phyloP scores from a whole-genome alignment of 1,139 yeast genomes.

The Yamadazyma epiphylla region DNA sequence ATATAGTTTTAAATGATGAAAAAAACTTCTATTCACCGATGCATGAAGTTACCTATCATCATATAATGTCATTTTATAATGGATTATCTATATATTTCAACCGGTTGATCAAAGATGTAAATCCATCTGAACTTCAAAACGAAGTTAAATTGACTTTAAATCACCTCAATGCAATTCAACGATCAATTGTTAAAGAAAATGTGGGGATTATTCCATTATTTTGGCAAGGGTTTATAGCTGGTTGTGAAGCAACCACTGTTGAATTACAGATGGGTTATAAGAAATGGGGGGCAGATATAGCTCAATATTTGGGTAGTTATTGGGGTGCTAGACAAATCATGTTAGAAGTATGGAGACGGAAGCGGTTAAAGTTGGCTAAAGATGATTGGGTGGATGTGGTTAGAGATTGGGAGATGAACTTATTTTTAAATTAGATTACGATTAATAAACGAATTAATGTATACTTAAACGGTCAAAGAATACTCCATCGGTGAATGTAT shows the following conservation, averaged over 20 bases:
- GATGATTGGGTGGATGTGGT: slow-evolving; percentile 80
- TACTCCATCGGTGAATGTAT: too few species aligned
- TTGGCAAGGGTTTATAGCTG: slow-evolving; percentile 91
- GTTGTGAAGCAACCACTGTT: slow-evolving; percentile 68
- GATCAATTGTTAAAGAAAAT: slow-evolving; percentile 48
- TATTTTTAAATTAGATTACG: slow-evolving; percentile 54
- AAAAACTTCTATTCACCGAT: slow-evolving; percentile 45
- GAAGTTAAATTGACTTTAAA: slow-evolving; percentile 59
- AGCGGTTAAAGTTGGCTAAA: slow-evolving; percentile 51
- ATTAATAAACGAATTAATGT: neutral
- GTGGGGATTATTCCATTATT: slow-evolving; percentile 71
- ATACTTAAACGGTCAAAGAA: too few species aligned
- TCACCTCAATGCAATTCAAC: slow-evolving; percentile 63
- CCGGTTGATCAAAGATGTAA: slow-evolving; percentile 56
- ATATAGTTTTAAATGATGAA: slow-evolving; percentile 14
- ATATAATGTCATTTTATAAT: slow-evolving; percentile 74
- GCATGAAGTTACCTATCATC: slow-evolving; percentile 79
- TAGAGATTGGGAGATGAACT: slow-evolving; percentile 80
- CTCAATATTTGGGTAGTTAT: slow-evolving; percentile 74
- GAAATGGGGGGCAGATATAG: slow-evolving; percentile 78
- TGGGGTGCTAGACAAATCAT: slow-evolving; percentile 84
- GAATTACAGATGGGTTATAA: slow-evolving; percentile 64
- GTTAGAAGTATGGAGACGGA: slow-evolving; percentile 83
- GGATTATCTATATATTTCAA: slow-evolving; percentile 74
- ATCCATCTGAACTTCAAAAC: slow-evolving; percentile 51